A percentile compares a stretch with the other conserved stretches of the same genome.
Evolutionary conservation across 2,329 filamentous ascomycete species (phyloP).

Genomic region (Ophiocordyceps camponoti-leonardi): DNA sequence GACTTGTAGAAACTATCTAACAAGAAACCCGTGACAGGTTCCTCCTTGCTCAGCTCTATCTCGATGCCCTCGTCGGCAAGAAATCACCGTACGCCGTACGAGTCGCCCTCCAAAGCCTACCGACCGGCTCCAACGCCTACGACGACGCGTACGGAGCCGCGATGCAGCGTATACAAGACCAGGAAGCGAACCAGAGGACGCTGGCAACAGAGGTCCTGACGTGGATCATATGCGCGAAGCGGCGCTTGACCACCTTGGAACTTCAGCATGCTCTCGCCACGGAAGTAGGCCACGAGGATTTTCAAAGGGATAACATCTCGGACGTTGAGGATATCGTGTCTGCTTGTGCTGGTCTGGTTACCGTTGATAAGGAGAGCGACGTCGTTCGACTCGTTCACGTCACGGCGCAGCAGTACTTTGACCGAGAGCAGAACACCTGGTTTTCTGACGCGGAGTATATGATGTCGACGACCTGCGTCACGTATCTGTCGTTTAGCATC

Average conservation of each 20-base stretch:
- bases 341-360: conserved; percentile 23
- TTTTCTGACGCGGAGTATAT: conserved; percentile 13
- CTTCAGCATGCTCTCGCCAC: conserved; percentile 21
- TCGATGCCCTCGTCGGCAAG: conserved; percentile 6
- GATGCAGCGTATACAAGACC: conserved; percentile 7
- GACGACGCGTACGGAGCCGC: conserved; percentile 17
- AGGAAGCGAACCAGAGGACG: conserved; percentile 26
- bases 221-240: neutral
- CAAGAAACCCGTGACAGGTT: too few species aligned
- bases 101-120: conserved; percentile 12
- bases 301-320: conserved; percentile 19
- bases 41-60: conserved; percentile 6
- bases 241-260: neutral
- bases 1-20: too few species aligned
- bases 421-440: conserved; percentile 9
- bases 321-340: conserved; percentile 16
- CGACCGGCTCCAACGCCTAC: conserved; percentile 13
- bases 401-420: conserved; percentile 27
- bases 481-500: conserved; percentile 16
- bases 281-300: conserved; percentile 6
- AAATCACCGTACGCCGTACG: conserved; percentile 14
- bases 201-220: conserved; percentile 20
- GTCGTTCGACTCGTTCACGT: conserved; percentile 25
- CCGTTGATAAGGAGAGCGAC: conserved; percentile 18
- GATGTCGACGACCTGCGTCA: conserved; percentile 14